Evolutionary conservation across 2,329 filamentous ascomycete species (phyloP).

Genomic region (Zelopaecilomyces penicillatus): DNA sequence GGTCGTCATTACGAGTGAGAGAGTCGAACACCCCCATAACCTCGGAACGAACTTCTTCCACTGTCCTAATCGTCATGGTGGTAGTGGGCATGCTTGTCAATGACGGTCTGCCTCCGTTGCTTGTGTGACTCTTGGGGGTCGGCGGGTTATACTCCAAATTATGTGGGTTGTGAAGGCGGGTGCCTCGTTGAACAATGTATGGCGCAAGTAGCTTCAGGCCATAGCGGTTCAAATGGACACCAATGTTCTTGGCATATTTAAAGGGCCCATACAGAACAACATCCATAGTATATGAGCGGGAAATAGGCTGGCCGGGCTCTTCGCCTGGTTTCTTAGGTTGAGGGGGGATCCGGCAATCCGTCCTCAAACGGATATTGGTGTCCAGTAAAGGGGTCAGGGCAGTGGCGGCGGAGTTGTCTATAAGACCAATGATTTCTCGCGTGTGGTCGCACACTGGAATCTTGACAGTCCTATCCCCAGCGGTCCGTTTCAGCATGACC

Average conservation of each 20-base stretch:
- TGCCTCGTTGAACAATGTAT: slow-evolving; percentile 56
- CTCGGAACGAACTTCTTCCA: slow-evolving; percentile 79
- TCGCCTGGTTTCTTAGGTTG: slow-evolving; percentile 59
- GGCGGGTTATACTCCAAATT: slow-evolving; percentile 39
- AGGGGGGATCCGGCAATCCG: slow-evolving; percentile 61
- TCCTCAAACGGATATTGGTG: slow-evolving; percentile 54
- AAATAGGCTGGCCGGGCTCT: slow-evolving; percentile 51
- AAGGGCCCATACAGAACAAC: slow-evolving; percentile 74
- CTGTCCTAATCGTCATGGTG: slow-evolving; percentile 47
- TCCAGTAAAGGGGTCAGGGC: slow-evolving; percentile 70
- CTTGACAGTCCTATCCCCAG: slow-evolving; percentile 44
- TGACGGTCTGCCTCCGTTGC: not conserved
- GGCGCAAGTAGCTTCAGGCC: slow-evolving; percentile 61
- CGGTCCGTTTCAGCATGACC: slow-evolving; percentile 55
- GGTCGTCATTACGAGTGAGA: slow-evolving; percentile 63
- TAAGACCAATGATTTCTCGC: slow-evolving; percentile 62
- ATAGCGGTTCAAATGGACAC: slow-evolving; percentile 53
- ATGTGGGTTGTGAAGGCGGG: slow-evolving; percentile 72
- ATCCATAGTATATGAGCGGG: slow-evolving; percentile 54
- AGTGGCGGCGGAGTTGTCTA: slow-evolving; percentile 59
- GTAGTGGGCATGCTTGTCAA: slow-evolving; percentile 17
- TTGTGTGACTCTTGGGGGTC: slow-evolving; percentile 24
- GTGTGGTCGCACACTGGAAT: slow-evolving; percentile 70
- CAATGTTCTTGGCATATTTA: slow-evolving; percentile 56
- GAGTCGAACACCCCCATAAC: slow-evolving; percentile 84